A percentile compares a stretch with the other conserved stretches of the same genome.
Evolutionary conservation across 768 basidiomycete species (phyloP).

Genomic region (Psilocybe tampanensis): DNA sequence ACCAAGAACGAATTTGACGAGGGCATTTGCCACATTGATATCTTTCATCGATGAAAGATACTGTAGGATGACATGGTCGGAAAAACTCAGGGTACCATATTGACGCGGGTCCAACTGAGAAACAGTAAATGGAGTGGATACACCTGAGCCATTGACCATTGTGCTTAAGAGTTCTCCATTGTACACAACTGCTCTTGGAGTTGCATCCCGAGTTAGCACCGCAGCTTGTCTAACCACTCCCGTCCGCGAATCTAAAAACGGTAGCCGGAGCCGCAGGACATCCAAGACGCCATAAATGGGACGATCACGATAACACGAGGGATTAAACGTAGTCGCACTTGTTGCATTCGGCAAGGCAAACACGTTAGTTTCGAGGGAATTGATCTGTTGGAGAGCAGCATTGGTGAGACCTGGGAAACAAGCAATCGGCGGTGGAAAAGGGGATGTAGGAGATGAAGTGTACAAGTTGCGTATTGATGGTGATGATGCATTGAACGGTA

Average conservation of each 20-base stretch:
- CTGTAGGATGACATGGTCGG: conserved; percentile 59
- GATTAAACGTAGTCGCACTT: conserved; percentile 41
- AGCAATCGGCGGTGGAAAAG: conserved; percentile 61
- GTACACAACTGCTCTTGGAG: conserved; percentile 53
- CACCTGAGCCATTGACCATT: conserved; percentile 36
- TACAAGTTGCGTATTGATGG: conserved; percentile 41
- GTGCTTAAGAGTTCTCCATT: conserved; percentile 52
- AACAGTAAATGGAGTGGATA: conserved; percentile 32
- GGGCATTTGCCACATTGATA: conserved; percentile 42
- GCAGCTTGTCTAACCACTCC: conserved; percentile 53
- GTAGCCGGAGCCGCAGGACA: conserved; percentile 56
- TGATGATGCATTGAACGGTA: conserved; percentile 62
- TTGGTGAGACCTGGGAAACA: conserved; percentile 58
- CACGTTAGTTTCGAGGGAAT: conserved; percentile 49
- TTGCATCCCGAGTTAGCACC: conserved; percentile 43
- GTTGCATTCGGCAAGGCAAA: conserved; percentile 47
- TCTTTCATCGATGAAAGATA: conserved; percentile 56
- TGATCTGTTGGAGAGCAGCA: conserved; percentile 42
- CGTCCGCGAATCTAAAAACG: conserved; percentile 48
- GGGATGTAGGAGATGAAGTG: conserved; percentile 36
- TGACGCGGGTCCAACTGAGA: conserved; percentile 46
- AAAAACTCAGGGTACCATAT: conserved; percentile 56
- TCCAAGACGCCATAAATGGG: conserved; percentile 69
- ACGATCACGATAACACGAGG: conserved; percentile 54
- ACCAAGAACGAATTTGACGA: conserved; percentile 51